Conservation (phyloP, 257 asterid genomes). For the Solanum bulbocastanum region DNA sequence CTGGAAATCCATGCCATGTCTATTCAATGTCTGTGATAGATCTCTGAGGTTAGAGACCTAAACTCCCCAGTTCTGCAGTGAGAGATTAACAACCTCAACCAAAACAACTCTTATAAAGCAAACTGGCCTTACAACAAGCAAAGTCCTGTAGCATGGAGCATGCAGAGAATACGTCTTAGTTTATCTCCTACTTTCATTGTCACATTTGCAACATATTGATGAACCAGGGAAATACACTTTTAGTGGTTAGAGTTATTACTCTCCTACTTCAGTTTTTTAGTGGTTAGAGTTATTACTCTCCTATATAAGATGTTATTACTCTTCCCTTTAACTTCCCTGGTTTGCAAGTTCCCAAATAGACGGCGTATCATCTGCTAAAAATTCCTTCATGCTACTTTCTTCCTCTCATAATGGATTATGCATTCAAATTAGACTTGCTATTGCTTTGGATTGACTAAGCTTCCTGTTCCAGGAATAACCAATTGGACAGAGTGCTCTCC, state of each 20-base stretch:
- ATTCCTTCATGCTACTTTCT: neutral
- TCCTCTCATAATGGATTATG: neutral
- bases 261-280: neutral
- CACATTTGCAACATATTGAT: neutral
- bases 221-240: neutral
- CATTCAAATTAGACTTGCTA: neutral
- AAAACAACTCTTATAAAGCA: neutral
- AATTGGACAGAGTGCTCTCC: neutral
- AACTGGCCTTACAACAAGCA: neutral
- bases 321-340: neutral
- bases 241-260: neutral
- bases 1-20: neutral
- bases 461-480: neutral
- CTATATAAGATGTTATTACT: neutral
- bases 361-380: neutral
- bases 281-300: neutral
- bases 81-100: neutral
- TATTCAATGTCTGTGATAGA: neutral
- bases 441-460: neutral
- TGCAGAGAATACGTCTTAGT: neutral
- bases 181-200: neutral
- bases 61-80: neutral
- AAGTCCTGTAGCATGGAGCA: neutral
- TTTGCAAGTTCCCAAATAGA: neutral
- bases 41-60: neutral